These are phyloP conservation scores for Kuraishia hungarica DNA, from an alignment of 805 yeast species.

Conservation along the genomic window DNA sequence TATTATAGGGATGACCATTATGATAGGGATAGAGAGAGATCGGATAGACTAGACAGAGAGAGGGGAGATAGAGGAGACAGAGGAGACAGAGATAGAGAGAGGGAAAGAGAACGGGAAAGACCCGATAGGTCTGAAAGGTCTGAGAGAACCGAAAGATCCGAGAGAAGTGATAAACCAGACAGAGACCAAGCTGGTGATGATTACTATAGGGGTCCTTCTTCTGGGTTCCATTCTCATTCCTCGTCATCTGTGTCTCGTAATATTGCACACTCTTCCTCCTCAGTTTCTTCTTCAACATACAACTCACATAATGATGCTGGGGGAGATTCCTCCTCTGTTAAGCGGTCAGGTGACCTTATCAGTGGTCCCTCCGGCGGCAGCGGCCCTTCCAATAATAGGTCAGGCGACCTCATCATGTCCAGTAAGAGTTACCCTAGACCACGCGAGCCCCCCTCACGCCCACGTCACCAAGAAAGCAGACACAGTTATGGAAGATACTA, in stretches of 20 bases:
- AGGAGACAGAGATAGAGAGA: background rate
- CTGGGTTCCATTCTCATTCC: background rate
- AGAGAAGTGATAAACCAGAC: background rate
- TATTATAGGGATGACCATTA: background rate
- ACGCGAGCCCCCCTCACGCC: background rate
- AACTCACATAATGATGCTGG: background rate
- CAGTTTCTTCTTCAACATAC: background rate
- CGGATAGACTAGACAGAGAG: background rate
- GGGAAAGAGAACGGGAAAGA: background rate
- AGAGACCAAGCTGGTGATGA: background rate
- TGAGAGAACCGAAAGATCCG: background rate
- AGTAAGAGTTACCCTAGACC: background rate
- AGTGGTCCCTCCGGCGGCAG: background rate
- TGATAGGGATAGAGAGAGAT: conserved; percentile 1
- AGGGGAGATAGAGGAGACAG: background rate
- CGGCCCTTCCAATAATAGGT: background rate
- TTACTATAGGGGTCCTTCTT: background rate
- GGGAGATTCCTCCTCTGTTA: background rate
- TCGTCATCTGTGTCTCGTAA: background rate
- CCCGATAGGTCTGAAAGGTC: background rate
- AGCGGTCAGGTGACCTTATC: background rate
- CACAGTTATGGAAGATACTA: background rate
- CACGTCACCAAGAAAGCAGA: background rate
- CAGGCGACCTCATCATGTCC: background rate
- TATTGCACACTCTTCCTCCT: background rate